Evolutionary conservation across 768 basidiomycete genomes (phyloP).

Genomic region (Trametes gibbosa): DNA sequence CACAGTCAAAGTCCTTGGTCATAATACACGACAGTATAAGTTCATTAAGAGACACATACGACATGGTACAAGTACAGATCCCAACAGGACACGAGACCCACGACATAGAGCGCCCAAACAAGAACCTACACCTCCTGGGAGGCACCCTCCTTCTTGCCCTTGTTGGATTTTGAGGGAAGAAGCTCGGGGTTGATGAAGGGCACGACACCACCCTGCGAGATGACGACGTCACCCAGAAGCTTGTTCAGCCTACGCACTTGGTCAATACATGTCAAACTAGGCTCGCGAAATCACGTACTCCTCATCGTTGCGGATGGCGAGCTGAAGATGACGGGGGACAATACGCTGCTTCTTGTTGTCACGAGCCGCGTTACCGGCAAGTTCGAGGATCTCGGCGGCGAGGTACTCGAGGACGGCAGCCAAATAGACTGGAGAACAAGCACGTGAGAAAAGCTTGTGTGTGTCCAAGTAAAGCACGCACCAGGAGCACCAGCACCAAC

Average conservation of each 20-base stretch:
- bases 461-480: slow-evolving; percentile 28
- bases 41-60: slow-evolving; percentile 19
- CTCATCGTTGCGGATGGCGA: slow-evolving; percentile 76
- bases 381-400: slow-evolving; percentile 81
- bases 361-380: slow-evolving; percentile 76
- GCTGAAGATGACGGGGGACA: slow-evolving; percentile 73
- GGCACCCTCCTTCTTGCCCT: slow-evolving; percentile 48
- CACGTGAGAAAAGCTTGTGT: neutral
- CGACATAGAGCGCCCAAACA: neutral
- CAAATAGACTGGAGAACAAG: slow-evolving; percentile 57
- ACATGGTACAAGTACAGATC: slow-evolving; percentile 18
- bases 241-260: slow-evolving; percentile 45
- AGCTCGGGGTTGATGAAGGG: slow-evolving; percentile 55
- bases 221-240: slow-evolving; percentile 60
- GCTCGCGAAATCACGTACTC: too few species aligned
- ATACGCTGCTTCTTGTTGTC: slow-evolving; percentile 85
- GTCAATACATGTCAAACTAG: neutral
- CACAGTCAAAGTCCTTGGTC: neutral
- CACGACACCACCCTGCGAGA: slow-evolving; percentile 76
- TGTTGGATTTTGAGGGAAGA: slow-evolving; percentile 43
- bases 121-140: slow-evolving; percentile 46
- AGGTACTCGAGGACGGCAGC: slow-evolving; percentile 87
- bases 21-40: slow-evolving; percentile 19
- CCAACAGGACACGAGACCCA: slow-evolving; percentile 18
- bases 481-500: slow-evolving; percentile 69